Conservation (phyloP, 352 stramenopile species). For the Phytophthora tentaculata region DNA sequence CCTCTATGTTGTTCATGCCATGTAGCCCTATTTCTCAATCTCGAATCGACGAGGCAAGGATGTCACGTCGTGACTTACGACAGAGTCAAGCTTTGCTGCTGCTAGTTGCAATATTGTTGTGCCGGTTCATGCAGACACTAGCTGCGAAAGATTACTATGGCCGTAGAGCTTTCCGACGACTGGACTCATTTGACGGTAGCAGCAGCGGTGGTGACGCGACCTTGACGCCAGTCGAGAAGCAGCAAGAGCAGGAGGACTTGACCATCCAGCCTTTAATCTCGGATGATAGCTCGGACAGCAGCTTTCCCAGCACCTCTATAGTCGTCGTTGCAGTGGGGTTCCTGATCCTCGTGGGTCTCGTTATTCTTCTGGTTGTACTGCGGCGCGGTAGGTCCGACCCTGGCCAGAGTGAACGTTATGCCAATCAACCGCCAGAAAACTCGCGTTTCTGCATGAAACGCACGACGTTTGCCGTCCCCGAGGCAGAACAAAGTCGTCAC, state of each 20-base stretch:
- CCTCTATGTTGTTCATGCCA: constrained; percentile 1
- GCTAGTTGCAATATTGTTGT: constrained; percentile 15
- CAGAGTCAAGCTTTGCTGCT: constrained; percentile 11
- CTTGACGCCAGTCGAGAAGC: constrained; percentile 12
- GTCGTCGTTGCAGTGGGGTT: constrained; percentile 28
- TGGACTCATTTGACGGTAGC: constrained; percentile 5
- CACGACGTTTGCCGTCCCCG: constrained; percentile 31
- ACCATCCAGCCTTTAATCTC: constrained; percentile 8
- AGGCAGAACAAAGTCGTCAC: constrained; percentile 6
- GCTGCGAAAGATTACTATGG: constrained; percentile 4
- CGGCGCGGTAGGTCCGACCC: constrained; percentile 10
- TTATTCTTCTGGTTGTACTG: constrained; percentile 26
- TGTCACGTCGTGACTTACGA: constrained; percentile 21
- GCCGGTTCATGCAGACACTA: constrained; percentile 6
- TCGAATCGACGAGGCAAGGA: constrained; percentile 16
- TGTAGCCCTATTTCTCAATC: constrained; percentile 23
- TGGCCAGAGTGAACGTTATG: constrained; percentile 10
- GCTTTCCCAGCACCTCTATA: constrained; percentile 22
- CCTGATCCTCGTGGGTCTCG: constrained; percentile 15
- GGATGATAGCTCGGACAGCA: constrained; percentile 11
- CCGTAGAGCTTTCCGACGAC: background rate
- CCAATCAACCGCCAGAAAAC: constrained; percentile 15
- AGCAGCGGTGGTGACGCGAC: background rate
- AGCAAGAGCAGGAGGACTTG: constrained; percentile 17
- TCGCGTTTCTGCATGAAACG: constrained; percentile 31